Conservation (phyloP, 257 asterid genomes). For the Nicotiana otophora region DNA sequence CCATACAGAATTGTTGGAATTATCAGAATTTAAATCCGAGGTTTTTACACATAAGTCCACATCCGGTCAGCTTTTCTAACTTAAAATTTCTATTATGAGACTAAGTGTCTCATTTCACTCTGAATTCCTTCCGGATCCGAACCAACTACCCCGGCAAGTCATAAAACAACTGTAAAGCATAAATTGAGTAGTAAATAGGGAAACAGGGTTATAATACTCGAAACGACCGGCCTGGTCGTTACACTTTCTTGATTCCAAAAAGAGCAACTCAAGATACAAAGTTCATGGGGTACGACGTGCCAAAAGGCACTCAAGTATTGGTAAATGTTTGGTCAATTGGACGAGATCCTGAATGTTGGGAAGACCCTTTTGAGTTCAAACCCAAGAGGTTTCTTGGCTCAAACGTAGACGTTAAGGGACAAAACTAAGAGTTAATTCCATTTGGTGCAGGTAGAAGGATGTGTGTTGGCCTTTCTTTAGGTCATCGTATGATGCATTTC, state of each 20-base stretch:
- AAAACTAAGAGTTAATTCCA: slow-evolving; percentile 43
- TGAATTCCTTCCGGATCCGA: no score
- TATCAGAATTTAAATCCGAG: no score
- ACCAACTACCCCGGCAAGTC: no score
- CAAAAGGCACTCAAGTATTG: slow-evolving; percentile 35
- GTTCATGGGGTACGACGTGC: slow-evolving; percentile 38
- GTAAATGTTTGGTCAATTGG: slow-evolving; percentile 52
- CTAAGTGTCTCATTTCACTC: no score
- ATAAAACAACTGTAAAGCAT: no score
- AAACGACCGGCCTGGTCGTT: no score
- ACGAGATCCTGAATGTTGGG: slow-evolving; percentile 47
- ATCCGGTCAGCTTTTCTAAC: no score
- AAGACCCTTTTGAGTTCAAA: slow-evolving; percentile 26
- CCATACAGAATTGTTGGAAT: no score
- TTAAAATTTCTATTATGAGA: no score
- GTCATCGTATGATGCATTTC: slow-evolving; percentile 48
- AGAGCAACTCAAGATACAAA: slow-evolving; percentile 25
- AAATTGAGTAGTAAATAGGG: no score
- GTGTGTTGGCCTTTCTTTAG: slow-evolving; percentile 49
- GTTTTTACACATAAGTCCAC: no score
- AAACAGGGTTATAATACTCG: no score
- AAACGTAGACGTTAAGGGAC: slow-evolving; percentile 40
- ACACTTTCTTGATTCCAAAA: slow-evolving; percentile 39
- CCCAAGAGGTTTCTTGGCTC: slow-evolving; percentile 54
- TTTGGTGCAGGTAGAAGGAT: slow-evolving; percentile 61